A percentile compares a stretch with the other conserved stretches of the same genome.
Evolutionary conservation across 441 rosid species (phyloP).

Genomic region (Jatropha podagrica): DNA sequence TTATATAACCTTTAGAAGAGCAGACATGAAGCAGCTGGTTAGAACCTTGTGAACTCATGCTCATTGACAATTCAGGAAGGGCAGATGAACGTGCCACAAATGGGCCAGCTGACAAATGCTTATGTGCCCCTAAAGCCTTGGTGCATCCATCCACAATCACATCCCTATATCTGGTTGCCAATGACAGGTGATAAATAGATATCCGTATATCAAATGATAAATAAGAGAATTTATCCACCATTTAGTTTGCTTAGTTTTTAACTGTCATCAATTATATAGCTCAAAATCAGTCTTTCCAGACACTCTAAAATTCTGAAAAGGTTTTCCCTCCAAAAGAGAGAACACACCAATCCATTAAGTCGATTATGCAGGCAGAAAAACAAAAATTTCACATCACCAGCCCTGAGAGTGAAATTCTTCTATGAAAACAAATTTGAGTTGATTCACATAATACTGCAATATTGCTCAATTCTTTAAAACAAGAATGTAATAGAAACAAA

Average conservation of each 20-base stretch:
- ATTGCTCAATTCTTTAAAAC: not conserved
- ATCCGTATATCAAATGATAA: not conserved
- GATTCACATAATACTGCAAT: not conserved
- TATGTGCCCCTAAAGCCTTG: constrained; percentile 7
- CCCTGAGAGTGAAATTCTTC: not conserved
- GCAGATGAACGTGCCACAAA: constrained; percentile 17
- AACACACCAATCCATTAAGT: not conserved
- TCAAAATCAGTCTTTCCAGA: not conserved
- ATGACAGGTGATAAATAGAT: not conserved
- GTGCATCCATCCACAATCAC: constrained; percentile 20
- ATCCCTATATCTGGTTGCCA: constrained; percentile 31
- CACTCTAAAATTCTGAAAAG: not conserved
- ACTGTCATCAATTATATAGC: not conserved
- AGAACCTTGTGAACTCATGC: constrained; percentile 16
- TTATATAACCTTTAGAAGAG: constrained; percentile 30
- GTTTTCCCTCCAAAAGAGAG: not conserved
- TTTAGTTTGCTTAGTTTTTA: not conserved
- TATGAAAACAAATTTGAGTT: no score
- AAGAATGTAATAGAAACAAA: not conserved
- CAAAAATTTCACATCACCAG: not conserved
- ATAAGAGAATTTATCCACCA: not conserved
- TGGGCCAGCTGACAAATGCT: constrained; percentile 7
- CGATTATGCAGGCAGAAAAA: not conserved
- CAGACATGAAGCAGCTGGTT: constrained; percentile 16
- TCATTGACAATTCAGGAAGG: constrained; percentile 23